phyloP scores from a whole-genome alignment of 2,329 filamentous ascomycete species.

The Talaromyces sp. region DNA sequence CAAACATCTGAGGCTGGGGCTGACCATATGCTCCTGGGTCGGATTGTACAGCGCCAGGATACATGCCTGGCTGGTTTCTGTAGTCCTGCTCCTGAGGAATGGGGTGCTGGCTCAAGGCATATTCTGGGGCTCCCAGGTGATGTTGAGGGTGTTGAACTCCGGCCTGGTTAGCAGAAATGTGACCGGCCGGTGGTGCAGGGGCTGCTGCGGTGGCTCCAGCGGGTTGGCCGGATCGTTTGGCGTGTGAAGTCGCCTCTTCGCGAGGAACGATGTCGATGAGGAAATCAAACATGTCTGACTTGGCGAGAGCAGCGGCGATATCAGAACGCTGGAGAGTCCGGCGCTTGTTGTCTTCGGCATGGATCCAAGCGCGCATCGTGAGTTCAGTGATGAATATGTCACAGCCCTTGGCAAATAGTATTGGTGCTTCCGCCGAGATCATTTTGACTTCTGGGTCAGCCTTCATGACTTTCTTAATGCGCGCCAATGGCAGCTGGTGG shows the following conservation, averaged over 20 bases:
- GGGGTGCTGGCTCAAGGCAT: slow-evolving; percentile 56
- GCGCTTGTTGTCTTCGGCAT: slow-evolving; percentile 97
- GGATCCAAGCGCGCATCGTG: slow-evolving; percentile 99
- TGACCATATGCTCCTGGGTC: slow-evolving; percentile 72
- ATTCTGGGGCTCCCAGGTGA: slow-evolving; percentile 51
- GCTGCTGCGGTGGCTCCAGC: slow-evolving; percentile 40
- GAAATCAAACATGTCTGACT: slow-evolving; percentile 99
- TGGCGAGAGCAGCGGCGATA: slow-evolving; percentile 89
- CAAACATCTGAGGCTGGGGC: slow-evolving; percentile 70
- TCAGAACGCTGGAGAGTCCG: slow-evolving; percentile 92
- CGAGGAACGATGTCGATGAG: slow-evolving; percentile 97
- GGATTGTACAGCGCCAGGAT: slow-evolving; percentile 70
- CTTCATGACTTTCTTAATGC: slow-evolving; percentile 99
- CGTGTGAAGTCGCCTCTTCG: slow-evolving; percentile 81
- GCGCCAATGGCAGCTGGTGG: slow-evolving; percentile 91
- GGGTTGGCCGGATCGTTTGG: slow-evolving; percentile 62
- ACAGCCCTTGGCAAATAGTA: slow-evolving; percentile 95
- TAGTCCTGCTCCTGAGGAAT: slow-evolving; percentile 71
- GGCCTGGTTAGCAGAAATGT: slow-evolving; percentile 39
- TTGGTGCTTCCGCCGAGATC: slow-evolving; percentile 97
- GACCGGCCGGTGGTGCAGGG: slow-evolving; percentile 24
- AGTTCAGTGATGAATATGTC: slow-evolving; percentile 99
- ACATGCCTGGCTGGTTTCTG: slow-evolving; percentile 73
- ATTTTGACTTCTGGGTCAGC: slow-evolving; percentile 99
- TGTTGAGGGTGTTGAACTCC: slow-evolving; percentile 50